A percentile compares a stretch with the other conserved stretches of the same genome.
phyloP scores from a whole-genome alignment of 768 basidiomycete species.

The Podaxis carcinomalis region DNA sequence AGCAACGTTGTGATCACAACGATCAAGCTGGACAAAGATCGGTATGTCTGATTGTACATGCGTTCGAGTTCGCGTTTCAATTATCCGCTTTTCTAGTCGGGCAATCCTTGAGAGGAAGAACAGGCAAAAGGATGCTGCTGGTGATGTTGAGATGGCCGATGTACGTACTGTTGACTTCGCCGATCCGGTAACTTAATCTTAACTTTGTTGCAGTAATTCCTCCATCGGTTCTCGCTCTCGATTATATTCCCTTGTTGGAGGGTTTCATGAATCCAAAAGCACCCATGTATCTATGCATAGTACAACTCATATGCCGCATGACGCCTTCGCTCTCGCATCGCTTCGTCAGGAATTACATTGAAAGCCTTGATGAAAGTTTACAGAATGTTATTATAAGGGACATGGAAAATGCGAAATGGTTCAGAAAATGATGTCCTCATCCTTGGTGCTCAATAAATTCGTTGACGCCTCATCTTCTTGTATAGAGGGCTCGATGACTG shows the following conservation, averaged over 20 bases:
- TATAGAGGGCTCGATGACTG: conserved; percentile 23
- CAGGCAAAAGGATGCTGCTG: conserved; percentile 57
- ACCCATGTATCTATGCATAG: conserved; percentile 63
- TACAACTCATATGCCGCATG: conserved; percentile 57
- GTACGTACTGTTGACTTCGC: conserved; percentile 40
- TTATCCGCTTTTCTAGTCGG: conserved; percentile 42
- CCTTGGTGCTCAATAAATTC: conserved; percentile 80
- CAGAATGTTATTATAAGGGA: conserved; percentile 1
- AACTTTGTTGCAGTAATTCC: conserved; percentile 31
- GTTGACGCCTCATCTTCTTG: conserved; percentile 28
- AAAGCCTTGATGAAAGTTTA: background rate
- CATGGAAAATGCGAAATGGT: background rate
- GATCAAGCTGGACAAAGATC: conserved; percentile 91
- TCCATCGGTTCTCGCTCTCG: conserved; percentile 13
- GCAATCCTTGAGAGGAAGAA: conserved; percentile 87
- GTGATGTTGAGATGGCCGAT: conserved; percentile 78
- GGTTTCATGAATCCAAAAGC: conserved; percentile 41
- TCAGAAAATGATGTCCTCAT: conserved; percentile 92
- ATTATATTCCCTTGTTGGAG: conserved; percentile 20
- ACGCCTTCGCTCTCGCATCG: conserved; percentile 13
- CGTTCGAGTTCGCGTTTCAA: background rate
- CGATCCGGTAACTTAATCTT: conserved; percentile 9
- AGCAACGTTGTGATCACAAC: conserved; percentile 93
- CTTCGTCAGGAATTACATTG: background rate
- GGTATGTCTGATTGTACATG: conserved; percentile 35